Evolutionary conservation across 192 early-diverging fungal species (phyloP).

Genomic region (Entomortierella beljakovae): DNA sequence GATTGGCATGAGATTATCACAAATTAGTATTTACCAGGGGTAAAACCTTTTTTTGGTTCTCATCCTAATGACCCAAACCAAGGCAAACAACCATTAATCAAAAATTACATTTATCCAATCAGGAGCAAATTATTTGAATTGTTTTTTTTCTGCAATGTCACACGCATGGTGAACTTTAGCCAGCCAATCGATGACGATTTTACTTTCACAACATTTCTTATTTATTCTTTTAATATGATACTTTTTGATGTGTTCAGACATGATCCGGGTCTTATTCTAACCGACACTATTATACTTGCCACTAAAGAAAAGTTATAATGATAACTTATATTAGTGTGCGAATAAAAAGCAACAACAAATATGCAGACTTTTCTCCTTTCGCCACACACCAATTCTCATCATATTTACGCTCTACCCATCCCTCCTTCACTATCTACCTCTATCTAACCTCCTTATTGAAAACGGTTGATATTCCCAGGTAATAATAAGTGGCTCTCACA

Average conservation of each 20-base stretch:
- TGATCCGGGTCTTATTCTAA: background rate
- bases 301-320: too few relatives aligned
- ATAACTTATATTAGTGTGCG: too few relatives aligned
- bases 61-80: too few relatives aligned
- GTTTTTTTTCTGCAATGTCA: constrained; percentile 19
- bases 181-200: background rate
- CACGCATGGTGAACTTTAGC: constrained; percentile 5
- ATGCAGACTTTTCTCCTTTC: background rate
- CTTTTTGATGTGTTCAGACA: background rate
- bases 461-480: background rate
- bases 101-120: background rate
- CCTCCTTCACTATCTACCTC: too few relatives aligned
- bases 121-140: background rate
- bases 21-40: background rate
- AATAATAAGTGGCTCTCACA: too few relatives aligned
- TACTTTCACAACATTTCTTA: too few relatives aligned
- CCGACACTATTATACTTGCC: too few relatives aligned
- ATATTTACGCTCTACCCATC: too few relatives aligned
- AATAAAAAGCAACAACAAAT: background rate
- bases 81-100: background rate
- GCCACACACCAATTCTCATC: background rate
- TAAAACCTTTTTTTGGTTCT: background rate
- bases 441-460: too few relatives aligned
- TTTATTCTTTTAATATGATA: too few relatives aligned
- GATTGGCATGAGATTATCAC: background rate